Evolutionary conservation across 371 early-diverging fungal species (phyloP).

Genomic region (Dinochytrium kinnereticum): DNA sequence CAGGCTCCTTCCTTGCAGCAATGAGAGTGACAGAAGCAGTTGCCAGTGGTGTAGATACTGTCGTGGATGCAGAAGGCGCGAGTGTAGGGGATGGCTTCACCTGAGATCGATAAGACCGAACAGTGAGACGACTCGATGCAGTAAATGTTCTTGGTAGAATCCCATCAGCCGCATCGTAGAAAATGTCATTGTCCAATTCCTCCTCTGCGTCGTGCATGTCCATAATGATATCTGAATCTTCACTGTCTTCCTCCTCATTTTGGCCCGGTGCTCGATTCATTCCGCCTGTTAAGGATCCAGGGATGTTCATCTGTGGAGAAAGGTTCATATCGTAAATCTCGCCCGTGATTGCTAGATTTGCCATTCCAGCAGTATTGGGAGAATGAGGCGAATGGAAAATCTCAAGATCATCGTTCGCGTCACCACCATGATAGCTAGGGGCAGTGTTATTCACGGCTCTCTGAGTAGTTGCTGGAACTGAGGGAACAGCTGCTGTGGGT

Average conservation of each 20-base stretch:
- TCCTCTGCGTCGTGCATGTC: constrained; percentile 36
- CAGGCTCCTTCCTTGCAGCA: background rate
- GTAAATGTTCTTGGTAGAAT: background rate
- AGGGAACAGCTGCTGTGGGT: background rate
- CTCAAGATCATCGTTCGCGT: background rate
- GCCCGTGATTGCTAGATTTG: background rate
- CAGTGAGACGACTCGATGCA: background rate
- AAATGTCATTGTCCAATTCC: constrained; percentile 64
- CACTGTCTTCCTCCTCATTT: constrained; percentile 1
- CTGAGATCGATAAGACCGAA: background rate
- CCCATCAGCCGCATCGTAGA: constrained; percentile 64
- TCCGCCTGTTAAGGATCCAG: background rate
- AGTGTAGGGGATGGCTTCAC: background rate
- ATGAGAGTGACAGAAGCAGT: background rate
- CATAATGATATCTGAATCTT: constrained; percentile 12
- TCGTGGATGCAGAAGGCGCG: background rate
- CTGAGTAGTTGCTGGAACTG: background rate
- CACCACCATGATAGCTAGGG: no score
- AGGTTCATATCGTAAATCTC: background rate
- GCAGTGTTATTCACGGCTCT: no score
- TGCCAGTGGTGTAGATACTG: background rate
- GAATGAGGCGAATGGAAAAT: background rate
- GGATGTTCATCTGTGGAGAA: constrained; percentile 6
- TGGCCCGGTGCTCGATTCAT: background rate
- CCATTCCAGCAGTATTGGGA: background rate